A percentile compares a stretch with the other conserved stretches of the same genome.
phyloP scores from a whole-genome alignment of 1,284 basidiomycete genomes.

The Leccinum huronense region DNA sequence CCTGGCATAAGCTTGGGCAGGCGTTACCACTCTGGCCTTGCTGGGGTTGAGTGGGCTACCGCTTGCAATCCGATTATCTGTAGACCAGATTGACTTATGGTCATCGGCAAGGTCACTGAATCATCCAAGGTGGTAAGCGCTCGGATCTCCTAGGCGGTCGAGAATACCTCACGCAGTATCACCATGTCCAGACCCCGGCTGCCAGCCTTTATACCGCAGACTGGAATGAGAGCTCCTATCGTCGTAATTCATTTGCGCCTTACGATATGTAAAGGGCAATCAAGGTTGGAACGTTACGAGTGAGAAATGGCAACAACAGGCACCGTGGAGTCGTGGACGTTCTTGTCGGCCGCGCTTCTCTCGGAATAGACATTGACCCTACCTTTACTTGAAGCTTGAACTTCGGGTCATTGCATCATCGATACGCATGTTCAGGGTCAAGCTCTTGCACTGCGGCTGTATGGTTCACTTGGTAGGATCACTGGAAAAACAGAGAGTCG shows the following conservation, averaged over 20 bases:
- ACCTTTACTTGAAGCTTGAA: background rate
- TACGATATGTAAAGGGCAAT: background rate
- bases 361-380: background rate
- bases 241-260: conserved; percentile 14
- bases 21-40: conserved; percentile 14
- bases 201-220: conserved; percentile 1
- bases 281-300: background rate
- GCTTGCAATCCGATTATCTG: conserved; percentile 1
- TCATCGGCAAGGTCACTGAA: conserved; percentile 11
- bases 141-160: background rate
- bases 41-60: background rate
- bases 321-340: too few species aligned
- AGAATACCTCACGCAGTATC: conserved; percentile 10
- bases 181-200: background rate
- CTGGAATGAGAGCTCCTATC: conserved; percentile 4
- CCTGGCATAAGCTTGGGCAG: conserved; percentile 25
- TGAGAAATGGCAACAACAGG: background rate
- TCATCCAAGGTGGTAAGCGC: conserved; percentile 4
- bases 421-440: background rate
- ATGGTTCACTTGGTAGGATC: background rate
- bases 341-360: background rate
- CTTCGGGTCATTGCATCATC: background rate
- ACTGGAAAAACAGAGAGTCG: background rate
- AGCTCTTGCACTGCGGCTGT: background rate
- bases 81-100: conserved; percentile 6